Base-by-base conservation (phyloP, 1,139 yeast species). In the Sugiyamaella novakii region DNA sequence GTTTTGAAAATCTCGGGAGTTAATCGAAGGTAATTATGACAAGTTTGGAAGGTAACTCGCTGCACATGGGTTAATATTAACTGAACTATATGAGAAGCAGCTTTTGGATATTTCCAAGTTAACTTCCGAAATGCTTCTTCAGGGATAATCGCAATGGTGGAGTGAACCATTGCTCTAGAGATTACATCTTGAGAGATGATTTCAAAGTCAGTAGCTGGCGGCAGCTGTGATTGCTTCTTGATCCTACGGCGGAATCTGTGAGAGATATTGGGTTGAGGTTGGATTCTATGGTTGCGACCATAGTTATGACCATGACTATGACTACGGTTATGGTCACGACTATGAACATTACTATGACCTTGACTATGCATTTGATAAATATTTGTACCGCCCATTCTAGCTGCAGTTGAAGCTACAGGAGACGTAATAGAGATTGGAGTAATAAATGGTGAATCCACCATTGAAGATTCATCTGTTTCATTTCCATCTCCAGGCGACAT, bases 101-200 rank as follows among this genome's bases (percentile, higher is more conserved):
- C 87, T 56, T 86, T 81, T 5, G 98, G 98, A 62, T 83, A 87
- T 59, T 83, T 87, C 31, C 73, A 64, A 11, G 87, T 85, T 40
- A 92, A 77, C 50, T 86, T 73, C 49, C 80, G 77, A 60, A 92
- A 92, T 0, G 98, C 88, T 51, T 80, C 81, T 1, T 83, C 80
- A 0, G 98, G 98, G 12, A 92, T 89, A 34, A 92, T 85, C 0
- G 98, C 96, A 50, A 92, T 83, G 0, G 98, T 91, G 22, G 95
- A 85, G 41, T 84, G 79, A 6, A 70, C 71, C 46, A 77, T 74
- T 0, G 91, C 87, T 21, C 80, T 71, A 2, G 86, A 87, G 5
- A 83, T 72, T 30, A 83, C 70, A 3, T 76, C 75, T 0, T 82
- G 80, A 10, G 54, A 40, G n/a, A 65, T 50, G 17, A 48, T 43